Evolutionary conservation across 2,329 filamentous ascomycete genomes (phyloP), one percentile per base, ranked within the genome.

Genomic region (Penicillium sp.): DNA sequence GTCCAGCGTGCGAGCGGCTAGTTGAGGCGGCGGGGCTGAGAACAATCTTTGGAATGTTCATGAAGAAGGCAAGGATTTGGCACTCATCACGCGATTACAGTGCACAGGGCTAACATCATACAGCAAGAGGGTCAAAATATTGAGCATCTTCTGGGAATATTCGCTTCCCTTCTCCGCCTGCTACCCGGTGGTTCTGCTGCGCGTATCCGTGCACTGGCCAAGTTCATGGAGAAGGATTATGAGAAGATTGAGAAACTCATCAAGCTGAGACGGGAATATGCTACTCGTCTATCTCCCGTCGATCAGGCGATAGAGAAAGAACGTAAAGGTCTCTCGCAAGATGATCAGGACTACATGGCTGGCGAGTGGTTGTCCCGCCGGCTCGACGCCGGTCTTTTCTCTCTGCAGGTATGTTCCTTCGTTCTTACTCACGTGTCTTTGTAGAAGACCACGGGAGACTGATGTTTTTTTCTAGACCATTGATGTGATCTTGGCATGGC

Each of bases 151-250:
- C 81, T 98, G 6, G 89, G 90, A 9, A 89, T 98, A 10, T 92
- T 98, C 63, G 86, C 90, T 0, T 91, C 90, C 0, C 83, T 99
- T 73, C 81, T 99, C 1, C 88, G 92, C 24, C 82, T 88, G 4
- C 77, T 99, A 1, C 92, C 93, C 0, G 90, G 87, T 16, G 86
- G 91, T 35, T 92, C 91, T 1, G 82, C 91, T 0, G 83, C 88
- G 35, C 85, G 95, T 6, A 96, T 98, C 66, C 86, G 95, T 4
- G 85, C 89, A 0, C 83, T 98, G 4, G 94, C 93, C 50, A 99
- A 99, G 71, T 98, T 98, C 69, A 89, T 96, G 18, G 95, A 99
- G 75, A 96, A 92, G 72, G 88, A 96, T 64, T 96, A 96, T 73
- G 91, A 85, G 66, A 98, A 98, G 80, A 86, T 92, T 39, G 78